Conservation (phyloP, 768 basidiomycete genomes). For the Crepidotus variabilis region DNA sequence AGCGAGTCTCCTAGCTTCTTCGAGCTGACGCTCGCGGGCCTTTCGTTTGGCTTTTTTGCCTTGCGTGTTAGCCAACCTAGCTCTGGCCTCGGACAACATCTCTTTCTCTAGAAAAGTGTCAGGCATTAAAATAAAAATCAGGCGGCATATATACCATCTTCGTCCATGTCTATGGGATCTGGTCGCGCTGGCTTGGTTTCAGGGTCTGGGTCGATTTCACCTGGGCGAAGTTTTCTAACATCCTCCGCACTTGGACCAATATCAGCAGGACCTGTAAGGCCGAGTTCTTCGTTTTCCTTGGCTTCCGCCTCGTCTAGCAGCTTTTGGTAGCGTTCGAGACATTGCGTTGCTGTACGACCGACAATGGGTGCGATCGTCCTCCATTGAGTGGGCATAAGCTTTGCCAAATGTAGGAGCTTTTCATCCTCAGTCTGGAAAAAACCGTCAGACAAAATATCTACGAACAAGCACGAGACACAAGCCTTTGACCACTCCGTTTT, state of each 20-base stretch:
- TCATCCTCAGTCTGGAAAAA: conserved; percentile 85
- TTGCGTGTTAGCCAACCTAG: conserved; percentile 96
- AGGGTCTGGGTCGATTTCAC: conserved; percentile 98
- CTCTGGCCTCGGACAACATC: conserved; percentile 98
- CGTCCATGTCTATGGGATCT: conserved; percentile 99
- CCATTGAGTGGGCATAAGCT: conserved; percentile 99
- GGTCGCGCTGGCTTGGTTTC: conserved; percentile 98
- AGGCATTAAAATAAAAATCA: conserved; percentile 1
- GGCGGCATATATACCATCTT: conserved; percentile 66
- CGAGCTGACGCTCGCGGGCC: conserved; percentile 93
- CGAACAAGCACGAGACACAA: conserved; percentile 15
- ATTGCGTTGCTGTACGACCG: conserved; percentile 95
- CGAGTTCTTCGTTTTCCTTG: conserved; percentile 93
- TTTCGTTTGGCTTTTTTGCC: conserved; percentile 99
- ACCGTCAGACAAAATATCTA: background rate
- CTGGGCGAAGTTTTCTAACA: conserved; percentile 82
- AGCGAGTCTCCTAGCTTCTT: conserved; percentile 91
- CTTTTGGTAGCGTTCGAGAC: conserved; percentile 97
- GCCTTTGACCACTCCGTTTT: conserved; percentile 99
- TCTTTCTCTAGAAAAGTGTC: conserved; percentile 75
- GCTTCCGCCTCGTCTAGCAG: conserved; percentile 95
- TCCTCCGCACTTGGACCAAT: conserved; percentile 90
- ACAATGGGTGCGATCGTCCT: conserved; percentile 98
- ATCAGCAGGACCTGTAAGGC: conserved; percentile 84
- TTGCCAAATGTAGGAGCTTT: conserved; percentile 95